Evolutionary conservation across 2,329 filamentous ascomycete species (phyloP), one percentile per base, ranked within the genome.

Genomic region (Cercospora sp.): DNA sequence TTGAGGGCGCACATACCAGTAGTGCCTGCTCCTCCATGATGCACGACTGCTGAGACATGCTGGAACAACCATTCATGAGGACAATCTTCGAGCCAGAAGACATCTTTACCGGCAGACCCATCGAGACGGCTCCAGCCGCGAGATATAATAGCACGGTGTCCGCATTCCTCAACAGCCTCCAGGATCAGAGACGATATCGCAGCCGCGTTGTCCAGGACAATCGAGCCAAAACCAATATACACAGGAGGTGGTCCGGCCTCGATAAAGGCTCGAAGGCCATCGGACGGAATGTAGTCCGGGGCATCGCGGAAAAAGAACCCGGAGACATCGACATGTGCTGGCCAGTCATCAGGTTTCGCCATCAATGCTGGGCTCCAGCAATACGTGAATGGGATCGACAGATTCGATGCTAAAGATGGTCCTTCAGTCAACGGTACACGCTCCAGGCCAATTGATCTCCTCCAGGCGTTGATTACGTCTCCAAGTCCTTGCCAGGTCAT

Each of bases 41-140:
- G 90, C 1, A 93, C 87, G 3, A 89, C 89, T 0, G 88, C 89
- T 53, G 81, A 82, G 3, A 91, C 87, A 30, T 83, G 82, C 0
- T 89, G 89, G 70, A 93, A 93, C 0, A 93, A 81, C 90, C 91
- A 93, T 78, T 93, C 90, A 74, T 93, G 90, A 0, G 90, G 91
- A 0, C 86, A 90, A 73, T 92, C 91, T 42, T 88, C 90, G 3
- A 93, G 84, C 85, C 93, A 87, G 78, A 86, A 91, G 64, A 93
- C 82, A 0, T 88, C 87, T 0, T 90, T 88, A 0, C 88, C 87
- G 0, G 85, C 82, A 33, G 85, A 78, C 36, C 82, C 80, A 3
- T 90, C 90, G 3, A 93, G 80, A 0, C 89, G 89, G 45, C 90
- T 90, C 91, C 91, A 42, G n/a, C 40, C 40, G 40, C 40, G 40